Percentiles rank a stretch among this genome's conserved stretches.
Evolutionary conservation across 2,329 filamentous ascomycete species (phyloP).

Genomic region (Neoscytalidium dimidiatum): DNA sequence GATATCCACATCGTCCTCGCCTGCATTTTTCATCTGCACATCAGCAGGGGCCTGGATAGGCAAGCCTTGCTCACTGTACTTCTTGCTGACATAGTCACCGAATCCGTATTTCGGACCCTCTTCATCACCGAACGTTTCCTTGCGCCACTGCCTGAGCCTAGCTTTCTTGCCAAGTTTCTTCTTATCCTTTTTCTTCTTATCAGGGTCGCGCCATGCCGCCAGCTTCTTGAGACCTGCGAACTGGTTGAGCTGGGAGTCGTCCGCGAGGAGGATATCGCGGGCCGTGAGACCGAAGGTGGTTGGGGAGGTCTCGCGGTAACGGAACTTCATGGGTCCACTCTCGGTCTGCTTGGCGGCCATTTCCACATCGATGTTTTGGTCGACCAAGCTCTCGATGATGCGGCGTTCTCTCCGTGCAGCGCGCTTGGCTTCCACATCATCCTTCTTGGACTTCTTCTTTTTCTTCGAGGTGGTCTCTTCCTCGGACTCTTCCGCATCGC

Average conservation of each 20-base stretch:
- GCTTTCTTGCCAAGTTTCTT: constrained; percentile 93
- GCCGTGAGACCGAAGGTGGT: constrained; percentile 86
- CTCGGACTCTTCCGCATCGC: constrained; percentile 37
- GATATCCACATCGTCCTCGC: constrained; percentile 38
- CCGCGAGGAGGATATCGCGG: constrained; percentile 87
- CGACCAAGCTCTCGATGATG: constrained; percentile 83
- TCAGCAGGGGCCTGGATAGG: constrained; percentile 18
- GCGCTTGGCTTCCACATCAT: constrained; percentile 62
- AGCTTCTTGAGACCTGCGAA: constrained; percentile 95
- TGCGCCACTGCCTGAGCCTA: constrained; percentile 81
- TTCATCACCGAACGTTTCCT: constrained; percentile 65
- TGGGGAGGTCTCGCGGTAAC: constrained; percentile 92
- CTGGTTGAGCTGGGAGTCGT: constrained; percentile 82
- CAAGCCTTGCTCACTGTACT: constrained; percentile 31
- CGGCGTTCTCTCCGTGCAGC: constrained; percentile 77
- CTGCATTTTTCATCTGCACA: constrained; percentile 31
- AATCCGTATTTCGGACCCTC: constrained; percentile 53
- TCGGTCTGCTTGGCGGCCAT: constrained; percentile 53
- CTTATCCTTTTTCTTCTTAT: constrained; percentile 86
- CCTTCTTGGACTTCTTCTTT: constrained; percentile 47
- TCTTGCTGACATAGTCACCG: constrained; percentile 28
- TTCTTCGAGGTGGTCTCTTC: constrained; percentile 35
- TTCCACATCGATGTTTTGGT: constrained; percentile 76
- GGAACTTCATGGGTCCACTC: constrained; percentile 64
- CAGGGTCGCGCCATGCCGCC: constrained; percentile 80